Evolutionary conservation across 805 yeast species (phyloP), one percentile per base, ranked within the genome.

Genomic region (Metschnikowia bowlesiae): DNA sequence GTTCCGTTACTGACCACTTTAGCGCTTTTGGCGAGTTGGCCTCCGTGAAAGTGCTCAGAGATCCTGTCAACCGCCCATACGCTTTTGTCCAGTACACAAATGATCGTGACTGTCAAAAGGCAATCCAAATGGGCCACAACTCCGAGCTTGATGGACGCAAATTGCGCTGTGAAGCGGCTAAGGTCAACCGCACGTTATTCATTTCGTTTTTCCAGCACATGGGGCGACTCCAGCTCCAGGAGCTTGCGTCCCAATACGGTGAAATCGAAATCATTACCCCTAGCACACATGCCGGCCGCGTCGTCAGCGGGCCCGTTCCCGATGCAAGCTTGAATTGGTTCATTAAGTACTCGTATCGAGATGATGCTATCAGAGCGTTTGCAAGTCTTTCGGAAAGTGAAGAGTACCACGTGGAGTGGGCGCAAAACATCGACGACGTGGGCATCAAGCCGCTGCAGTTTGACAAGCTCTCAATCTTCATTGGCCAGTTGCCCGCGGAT

Each of bases 91-190:
- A 90, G 69, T 90, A 87, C 64, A 73, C 81, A 8, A 80, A 72
- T 50, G 94, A 86, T 55, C 72, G 68, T 8, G 92, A 86, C 56
- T 90, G 96, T 4, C 74, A 76, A 53, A 62, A 55, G 4, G 97
- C 96, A 0, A 76, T 89, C 47, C 67, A 64, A 16, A 74, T 75
- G 52, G 96, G 89, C 9, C 92, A 87, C 59, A 83, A 84, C 50
- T 75, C 89, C 6, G 65, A 73, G 6, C 67, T 90, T 44, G 82
- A 87, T 63, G 95, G 90, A 11, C 77, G 96, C 63, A 73, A 81
- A 3, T 80, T 92, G 40, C 78, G 97, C 49, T 88, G 96, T 68
- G 97, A 92, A 68, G 84, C 84, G 16, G 98, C 98, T 0, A 84
- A 87, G 61, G 96, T 91, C 42, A 92, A 91, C 67, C 76, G 97